phyloP scores from a whole-genome alignment of 129 eudicot genomes.

The Flaveria ramosissima region DNA sequence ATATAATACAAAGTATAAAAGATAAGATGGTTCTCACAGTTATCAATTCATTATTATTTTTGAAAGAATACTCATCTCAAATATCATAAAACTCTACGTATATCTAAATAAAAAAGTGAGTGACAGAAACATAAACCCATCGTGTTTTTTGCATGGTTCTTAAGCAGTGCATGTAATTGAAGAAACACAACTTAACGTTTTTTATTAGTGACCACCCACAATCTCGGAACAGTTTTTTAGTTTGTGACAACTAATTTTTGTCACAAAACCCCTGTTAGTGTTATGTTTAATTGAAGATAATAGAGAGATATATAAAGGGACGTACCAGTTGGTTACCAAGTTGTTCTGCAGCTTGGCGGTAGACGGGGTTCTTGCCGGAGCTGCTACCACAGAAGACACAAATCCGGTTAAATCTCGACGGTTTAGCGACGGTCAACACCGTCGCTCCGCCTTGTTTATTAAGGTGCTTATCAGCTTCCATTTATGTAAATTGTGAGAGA shows the following conservation, averaged over 20 bases:
- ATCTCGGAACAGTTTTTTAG: neutral
- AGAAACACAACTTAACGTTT: neutral
- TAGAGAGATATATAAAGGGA: neutral
- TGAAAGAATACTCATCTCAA: too few species aligned
- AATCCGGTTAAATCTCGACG: slow-evolving; percentile 68
- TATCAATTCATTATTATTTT: too few species aligned
- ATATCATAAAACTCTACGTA: too few species aligned
- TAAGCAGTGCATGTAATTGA: slow-evolving; percentile 19
- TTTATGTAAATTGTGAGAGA: slow-evolving; percentile 10
- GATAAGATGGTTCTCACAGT: too few species aligned
- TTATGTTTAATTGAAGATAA: too few species aligned
- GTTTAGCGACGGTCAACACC: slow-evolving; percentile 11
- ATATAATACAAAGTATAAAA: too few species aligned
- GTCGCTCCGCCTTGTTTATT: slow-evolving; percentile 30
- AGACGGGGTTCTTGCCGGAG: slow-evolving; percentile 79
- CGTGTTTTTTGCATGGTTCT: slow-evolving; percentile 22
- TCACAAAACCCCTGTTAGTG: neutral
- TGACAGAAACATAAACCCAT: neutral
- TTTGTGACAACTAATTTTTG: neutral
- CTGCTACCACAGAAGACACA: slow-evolving; percentile 97
- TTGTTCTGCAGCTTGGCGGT: slow-evolving; percentile 79
- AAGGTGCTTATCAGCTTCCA: slow-evolving; percentile 25
- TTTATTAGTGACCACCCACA: neutral
- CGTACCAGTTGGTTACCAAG: slow-evolving; percentile 79
- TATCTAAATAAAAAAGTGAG: neutral